phyloP scores from a whole-genome alignment of 768 basidiomycete genomes.

The Chalciporus chontae region DNA sequence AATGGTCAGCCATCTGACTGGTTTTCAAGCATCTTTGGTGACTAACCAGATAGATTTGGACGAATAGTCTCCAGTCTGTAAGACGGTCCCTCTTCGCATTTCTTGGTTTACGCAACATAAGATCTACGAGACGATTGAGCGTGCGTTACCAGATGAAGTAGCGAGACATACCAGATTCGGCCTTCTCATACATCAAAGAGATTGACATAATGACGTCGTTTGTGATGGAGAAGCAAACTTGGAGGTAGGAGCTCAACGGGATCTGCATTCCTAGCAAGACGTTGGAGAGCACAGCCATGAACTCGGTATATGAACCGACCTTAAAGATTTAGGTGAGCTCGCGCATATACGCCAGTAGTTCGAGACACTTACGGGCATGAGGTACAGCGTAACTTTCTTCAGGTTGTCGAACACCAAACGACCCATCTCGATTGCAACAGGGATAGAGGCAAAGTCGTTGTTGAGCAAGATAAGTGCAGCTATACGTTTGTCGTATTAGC shows the following conservation, averaged over 20 bases:
- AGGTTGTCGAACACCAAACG: slow-evolving; percentile 58
- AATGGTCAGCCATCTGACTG: not conserved
- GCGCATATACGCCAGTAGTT: not conserved
- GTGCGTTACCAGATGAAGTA: not conserved
- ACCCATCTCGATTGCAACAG: slow-evolving; percentile 55
- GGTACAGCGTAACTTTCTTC: slow-evolving; percentile 47
- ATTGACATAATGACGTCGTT: slow-evolving; percentile 53
- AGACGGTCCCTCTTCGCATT: slow-evolving; percentile 47
- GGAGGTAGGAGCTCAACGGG: slow-evolving; percentile 50
- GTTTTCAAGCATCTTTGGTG: not conserved
- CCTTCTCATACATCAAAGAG: slow-evolving; percentile 48
- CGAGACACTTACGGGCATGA: slow-evolving; percentile 36
- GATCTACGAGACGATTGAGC: slow-evolving; percentile 23
- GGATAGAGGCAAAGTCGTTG: slow-evolving; percentile 58
- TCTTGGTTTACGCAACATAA: slow-evolving; percentile 47
- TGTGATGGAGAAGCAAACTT: slow-evolving; percentile 52
- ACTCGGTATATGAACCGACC: slow-evolving; percentile 58
- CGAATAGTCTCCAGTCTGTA: slow-evolving; percentile 46
- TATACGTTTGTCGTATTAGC: slow-evolving; percentile 6
- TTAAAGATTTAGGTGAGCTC: slow-evolving; percentile 9
- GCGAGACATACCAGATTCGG: slow-evolving; percentile 37
- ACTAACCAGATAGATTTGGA: slow-evolving; percentile 46
- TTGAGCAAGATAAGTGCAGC: slow-evolving; percentile 51
- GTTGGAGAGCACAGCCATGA: slow-evolving; percentile 53
- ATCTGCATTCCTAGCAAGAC: slow-evolving; percentile 59